Evolutionary conservation across 1,284 basidiomycete species (phyloP).

Genomic region (Neonothopanus nambi): DNA sequence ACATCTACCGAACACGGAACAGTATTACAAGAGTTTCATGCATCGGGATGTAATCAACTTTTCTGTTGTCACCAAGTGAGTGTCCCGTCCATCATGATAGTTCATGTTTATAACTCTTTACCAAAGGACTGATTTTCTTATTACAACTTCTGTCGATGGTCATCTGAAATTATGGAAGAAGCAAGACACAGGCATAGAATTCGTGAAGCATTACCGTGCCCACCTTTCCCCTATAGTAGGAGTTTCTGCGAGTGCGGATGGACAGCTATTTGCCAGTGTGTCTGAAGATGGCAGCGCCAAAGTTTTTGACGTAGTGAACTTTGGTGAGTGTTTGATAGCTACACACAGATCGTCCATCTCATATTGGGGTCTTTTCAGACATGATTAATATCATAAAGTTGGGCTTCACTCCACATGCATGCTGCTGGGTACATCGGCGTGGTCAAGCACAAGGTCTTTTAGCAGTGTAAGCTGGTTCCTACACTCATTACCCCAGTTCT

Average conservation of each 20-base stretch:
- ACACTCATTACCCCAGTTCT: conserved; percentile 12
- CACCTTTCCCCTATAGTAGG: conserved; percentile 82
- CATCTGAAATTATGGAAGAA: conserved; percentile 99
- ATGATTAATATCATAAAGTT: conserved; percentile 99
- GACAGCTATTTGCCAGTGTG: conserved; percentile 87
- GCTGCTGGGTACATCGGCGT: conserved; percentile 91
- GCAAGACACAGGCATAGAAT: conserved; percentile 89
- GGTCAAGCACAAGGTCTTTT: conserved; percentile 88
- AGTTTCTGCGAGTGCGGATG: conserved; percentile 89
- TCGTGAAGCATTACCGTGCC: conserved; percentile 93
- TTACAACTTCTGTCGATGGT: conserved; percentile 95
- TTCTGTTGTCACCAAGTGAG: conserved; percentile 81
- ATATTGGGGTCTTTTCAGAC: conserved; percentile 50
- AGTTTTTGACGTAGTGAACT: conserved; percentile 97
- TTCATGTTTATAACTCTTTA: conserved; percentile 3
- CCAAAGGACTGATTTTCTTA: conserved; percentile 83
- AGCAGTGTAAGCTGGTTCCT: conserved; percentile 67
- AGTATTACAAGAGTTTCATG: conserved; percentile 99
- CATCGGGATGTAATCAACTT: conserved; percentile 93
- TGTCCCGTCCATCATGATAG: conserved; percentile 14
- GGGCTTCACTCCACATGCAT: conserved; percentile 79
- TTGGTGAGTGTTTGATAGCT: conserved; percentile 59
- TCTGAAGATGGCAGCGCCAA: conserved; percentile 87
- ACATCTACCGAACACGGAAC: conserved; percentile 88
- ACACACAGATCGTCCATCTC: not conserved